Conservation (phyloP, 257 asterid species). For the Lantana camara region DNA sequence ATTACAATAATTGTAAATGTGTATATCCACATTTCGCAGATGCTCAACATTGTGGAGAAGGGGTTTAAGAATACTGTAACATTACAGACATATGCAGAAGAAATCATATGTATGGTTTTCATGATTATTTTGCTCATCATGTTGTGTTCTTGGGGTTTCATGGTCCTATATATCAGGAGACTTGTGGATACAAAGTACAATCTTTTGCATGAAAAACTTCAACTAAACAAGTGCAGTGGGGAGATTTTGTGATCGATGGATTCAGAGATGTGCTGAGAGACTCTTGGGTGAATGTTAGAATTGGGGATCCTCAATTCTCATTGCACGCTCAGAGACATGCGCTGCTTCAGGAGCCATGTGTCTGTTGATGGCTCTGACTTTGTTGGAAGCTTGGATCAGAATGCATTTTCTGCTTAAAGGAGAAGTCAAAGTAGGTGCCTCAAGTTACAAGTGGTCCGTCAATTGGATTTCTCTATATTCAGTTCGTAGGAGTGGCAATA, state of each 20-base stretch:
- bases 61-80: too few relatives aligned
- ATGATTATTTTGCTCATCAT: too few relatives aligned
- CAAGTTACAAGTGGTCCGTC: slow-evolving; percentile 21
- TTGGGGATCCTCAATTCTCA: slow-evolving; percentile 30
- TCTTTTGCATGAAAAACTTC: too few relatives aligned
- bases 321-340: too few relatives aligned
- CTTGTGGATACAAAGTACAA: background rate
- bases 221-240: background rate
- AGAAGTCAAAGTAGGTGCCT: too few relatives aligned
- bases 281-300: slow-evolving; percentile 30
- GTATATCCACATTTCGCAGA: too few relatives aligned
- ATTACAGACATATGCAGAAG: too few relatives aligned
- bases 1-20: slow-evolving; percentile 26
- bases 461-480: slow-evolving; percentile 33
- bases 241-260: background rate
- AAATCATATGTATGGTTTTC: too few relatives aligned
- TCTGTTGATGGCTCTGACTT: too few relatives aligned
- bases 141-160: slow-evolving; percentile 20
- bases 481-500: slow-evolving; percentile 33
- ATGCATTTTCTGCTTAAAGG: background rate
- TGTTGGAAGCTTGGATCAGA: background rate
- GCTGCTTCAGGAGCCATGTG: too few relatives aligned
- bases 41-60: too few relatives aligned
- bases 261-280: background rate
- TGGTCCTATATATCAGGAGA: slow-evolving; percentile 25